Conservation (phyloP, 192 early-diverging fungal species). For the Podochytrium sp. region DNA sequence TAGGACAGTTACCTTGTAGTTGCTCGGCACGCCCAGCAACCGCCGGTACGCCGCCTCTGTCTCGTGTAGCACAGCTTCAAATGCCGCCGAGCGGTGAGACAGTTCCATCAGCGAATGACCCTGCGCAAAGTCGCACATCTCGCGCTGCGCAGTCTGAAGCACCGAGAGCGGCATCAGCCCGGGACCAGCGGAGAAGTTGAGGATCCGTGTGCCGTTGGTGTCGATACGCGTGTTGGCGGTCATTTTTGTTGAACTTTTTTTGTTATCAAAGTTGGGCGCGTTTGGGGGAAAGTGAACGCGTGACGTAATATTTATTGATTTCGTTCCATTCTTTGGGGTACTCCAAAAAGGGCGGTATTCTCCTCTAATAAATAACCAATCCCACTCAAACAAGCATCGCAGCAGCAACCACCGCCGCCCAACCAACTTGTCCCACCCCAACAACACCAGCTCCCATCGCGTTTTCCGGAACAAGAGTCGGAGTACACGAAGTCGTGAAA, state of each 20-base stretch:
- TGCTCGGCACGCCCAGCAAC: slow-evolving; percentile 78
- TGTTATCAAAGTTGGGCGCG: too few species aligned
- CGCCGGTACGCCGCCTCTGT: slow-evolving; percentile 75
- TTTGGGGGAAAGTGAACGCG: too few species aligned
- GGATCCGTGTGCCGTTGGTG: slow-evolving; percentile 9
- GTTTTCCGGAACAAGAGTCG: too few species aligned
- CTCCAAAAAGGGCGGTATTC: too few species aligned
- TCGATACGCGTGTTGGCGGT: slow-evolving; percentile 4
- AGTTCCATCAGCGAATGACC: slow-evolving; percentile 91
- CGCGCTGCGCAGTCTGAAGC: slow-evolving; percentile 79
- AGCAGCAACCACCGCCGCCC: too few species aligned
- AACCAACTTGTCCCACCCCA: too few species aligned
- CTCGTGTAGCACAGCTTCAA: slow-evolving; percentile 72
- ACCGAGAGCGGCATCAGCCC: slow-evolving; percentile 85
- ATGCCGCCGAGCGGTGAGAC: slow-evolving; percentile 88
- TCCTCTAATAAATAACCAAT: too few species aligned
- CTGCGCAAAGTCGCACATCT: slow-evolving; percentile 78
- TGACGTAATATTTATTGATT: too few species aligned
- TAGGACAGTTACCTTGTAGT: slow-evolving; percentile 84
- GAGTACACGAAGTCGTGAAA: too few species aligned
- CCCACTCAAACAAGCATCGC: too few species aligned
- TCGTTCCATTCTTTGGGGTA: too few species aligned
- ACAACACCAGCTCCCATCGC: too few species aligned
- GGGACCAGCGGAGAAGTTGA: slow-evolving; percentile 80
- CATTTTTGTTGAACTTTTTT: background rate